These are phyloP conservation scores for Trichoderma asperellum DNA, from an alignment of 2,329 filamentous ascomycete genomes.

Conservation along the genomic window DNA sequence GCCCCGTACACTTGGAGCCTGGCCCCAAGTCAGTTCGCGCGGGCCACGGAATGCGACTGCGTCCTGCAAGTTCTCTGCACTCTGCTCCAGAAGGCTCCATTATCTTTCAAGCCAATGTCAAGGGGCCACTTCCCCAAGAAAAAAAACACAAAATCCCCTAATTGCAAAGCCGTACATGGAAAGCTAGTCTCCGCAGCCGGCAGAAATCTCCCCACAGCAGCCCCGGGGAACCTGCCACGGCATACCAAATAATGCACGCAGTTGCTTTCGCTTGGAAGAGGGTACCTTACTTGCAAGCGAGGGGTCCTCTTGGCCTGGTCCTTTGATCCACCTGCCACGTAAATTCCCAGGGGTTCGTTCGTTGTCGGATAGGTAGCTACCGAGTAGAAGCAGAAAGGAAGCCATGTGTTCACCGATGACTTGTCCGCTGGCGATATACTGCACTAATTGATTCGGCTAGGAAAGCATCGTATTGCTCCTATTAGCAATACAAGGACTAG, in stretches of 20 bases:
- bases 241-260: slow-evolving; percentile 7
- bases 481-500: not conserved
- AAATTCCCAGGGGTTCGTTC: slow-evolving; percentile 10
- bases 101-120: slow-evolving; percentile 14
- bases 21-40: slow-evolving; percentile 14
- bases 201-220: slow-evolving; percentile 1
- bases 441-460: not conserved
- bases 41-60: slow-evolving; percentile 24
- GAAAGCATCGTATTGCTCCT: not conserved
- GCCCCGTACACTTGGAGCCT: not conserved
- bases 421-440: slow-evolving; percentile 5
- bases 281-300: slow-evolving; percentile 27
- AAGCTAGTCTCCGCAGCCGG: not conserved
- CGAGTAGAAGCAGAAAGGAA: not conserved
- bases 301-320: not conserved
- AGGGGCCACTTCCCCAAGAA: slow-evolving; percentile 14
- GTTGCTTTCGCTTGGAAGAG: not conserved
- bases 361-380: not conserved
- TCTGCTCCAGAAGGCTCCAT: not conserved
- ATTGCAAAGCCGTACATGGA: slow-evolving; percentile 8
- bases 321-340: slow-evolving; percentile 27
- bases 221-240: slow-evolving; percentile 26
- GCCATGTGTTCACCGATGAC: slow-evolving; percentile 19
- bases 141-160: not conserved
- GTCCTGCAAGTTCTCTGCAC: slow-evolving; percentile 26